phyloP scores from a whole-genome alignment of 441 rosid genomes.

The Dalechampia spathulata region DNA sequence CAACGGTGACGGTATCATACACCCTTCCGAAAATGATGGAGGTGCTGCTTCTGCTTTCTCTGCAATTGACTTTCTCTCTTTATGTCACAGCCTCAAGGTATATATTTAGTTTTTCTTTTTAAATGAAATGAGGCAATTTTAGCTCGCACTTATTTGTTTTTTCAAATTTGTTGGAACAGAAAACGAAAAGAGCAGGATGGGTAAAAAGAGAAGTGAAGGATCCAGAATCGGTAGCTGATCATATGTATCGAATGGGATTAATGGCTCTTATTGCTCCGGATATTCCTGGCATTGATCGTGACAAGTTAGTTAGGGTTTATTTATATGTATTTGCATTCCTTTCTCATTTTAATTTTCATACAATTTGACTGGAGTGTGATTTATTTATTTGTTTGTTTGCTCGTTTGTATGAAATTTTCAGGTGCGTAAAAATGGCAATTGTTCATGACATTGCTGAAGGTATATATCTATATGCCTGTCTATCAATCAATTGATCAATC shows the following conservation, averaged over 20 bases:
- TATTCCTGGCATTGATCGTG: conserved; percentile 75
- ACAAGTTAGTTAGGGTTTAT: conserved; percentile 41
- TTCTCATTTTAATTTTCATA: neutral
- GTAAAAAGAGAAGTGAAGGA: conserved; percentile 53
- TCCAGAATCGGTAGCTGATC: conserved; percentile 88
- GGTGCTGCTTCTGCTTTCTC: conserved; percentile 40
- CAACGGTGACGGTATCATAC: conserved; percentile 22
- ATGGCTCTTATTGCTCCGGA: conserved; percentile 78
- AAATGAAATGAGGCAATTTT: no score
- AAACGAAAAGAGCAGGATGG: conserved; percentile 86
- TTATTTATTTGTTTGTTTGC: neutral
- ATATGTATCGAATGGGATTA: conserved; percentile 88
- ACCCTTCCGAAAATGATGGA: conserved; percentile 15
- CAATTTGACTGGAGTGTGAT: neutral
- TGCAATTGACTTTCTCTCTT: conserved; percentile 75
- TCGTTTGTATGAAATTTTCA: conserved; percentile 20
- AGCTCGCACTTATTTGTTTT: no score
- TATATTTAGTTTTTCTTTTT: no score
- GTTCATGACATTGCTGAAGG: conserved; percentile 98
- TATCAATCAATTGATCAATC: no score
- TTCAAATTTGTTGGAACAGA: conserved; percentile 25
- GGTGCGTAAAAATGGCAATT: conserved; percentile 91
- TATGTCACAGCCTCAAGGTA: conserved; percentile 86
- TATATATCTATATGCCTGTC: conserved; percentile 12
- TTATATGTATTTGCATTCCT: neutral